Percentiles rank a stretch among this genome's conserved stretches.
Evolutionary conservation across 2,329 filamentous ascomycete species (phyloP).

Genomic region (Monilinia laxa): DNA sequence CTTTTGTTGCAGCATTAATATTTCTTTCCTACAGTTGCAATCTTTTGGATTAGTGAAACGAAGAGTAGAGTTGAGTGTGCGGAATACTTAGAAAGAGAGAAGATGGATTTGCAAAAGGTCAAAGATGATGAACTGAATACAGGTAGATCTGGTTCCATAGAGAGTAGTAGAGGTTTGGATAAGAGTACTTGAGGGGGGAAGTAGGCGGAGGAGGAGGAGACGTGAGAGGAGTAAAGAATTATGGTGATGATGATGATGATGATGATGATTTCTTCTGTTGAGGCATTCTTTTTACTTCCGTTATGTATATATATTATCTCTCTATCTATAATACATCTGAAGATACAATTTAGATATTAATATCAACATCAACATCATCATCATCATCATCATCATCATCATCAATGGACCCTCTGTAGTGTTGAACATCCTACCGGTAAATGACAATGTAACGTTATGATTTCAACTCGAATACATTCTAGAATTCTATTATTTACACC

Average conservation of each 20-base stretch:
- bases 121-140: neutral
- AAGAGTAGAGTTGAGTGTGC: constrained; percentile 39
- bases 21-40: constrained; percentile 37
- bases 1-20: constrained; percentile 36
- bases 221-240: neutral
- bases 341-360: neutral
- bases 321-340: neutral
- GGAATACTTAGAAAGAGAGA: constrained; percentile 36
- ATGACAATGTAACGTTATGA: too few relatives aligned
- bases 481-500: neutral
- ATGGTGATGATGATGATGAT: neutral
- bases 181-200: neutral
- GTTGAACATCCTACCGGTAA: neutral
- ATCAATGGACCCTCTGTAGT: too few relatives aligned
- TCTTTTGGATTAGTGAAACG: constrained; percentile 38
- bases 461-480: too few relatives aligned
- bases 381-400: neutral
- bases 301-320: too few relatives aligned
- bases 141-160: neutral
- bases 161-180: neutral
- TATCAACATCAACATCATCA: neutral
- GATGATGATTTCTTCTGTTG: neutral
- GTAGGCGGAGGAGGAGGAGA: neutral
- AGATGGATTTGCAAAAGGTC: constrained; percentile 32
- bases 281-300: neutral